Evolutionary conservation across 2,329 filamentous ascomycete genomes (phyloP), one percentile per base, ranked within the genome.

Genomic region (Diaporthe citri): DNA sequence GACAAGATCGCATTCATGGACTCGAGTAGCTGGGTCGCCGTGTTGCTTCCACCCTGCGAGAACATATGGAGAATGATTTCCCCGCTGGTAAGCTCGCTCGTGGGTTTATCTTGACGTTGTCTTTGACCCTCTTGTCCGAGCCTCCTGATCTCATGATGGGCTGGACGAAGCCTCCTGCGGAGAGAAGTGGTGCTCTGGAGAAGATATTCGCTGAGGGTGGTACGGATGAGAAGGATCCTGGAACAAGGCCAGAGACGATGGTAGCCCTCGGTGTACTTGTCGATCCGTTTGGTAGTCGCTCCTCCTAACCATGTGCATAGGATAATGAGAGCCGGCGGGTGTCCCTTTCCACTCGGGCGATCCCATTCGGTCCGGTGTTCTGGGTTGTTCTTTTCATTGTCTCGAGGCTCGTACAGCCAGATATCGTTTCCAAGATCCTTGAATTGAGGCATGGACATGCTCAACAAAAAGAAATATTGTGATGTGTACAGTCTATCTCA

Each of bases 261-360:
- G 59, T 76, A 76, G 17, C 72, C 72, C 34, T 52, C 31, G 13
- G 74, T 76, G 22, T 76, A 76, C 12, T 46, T 71, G 28, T 76
- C 64, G 57, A 76, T 76, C 2, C 74, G 66, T 66, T 71, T 76
- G 17, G 28, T 55, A 10, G 72, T 76, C 34, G 74, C 74, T 4
- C 74, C 74, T 56, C 74, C 74, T 4, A 76, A 41, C 74, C 74
- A 76, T 4, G 74, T 76, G 39, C 74, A 76, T 6, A 76, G 34
- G 22, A 76, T 62, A 52, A 76, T 74, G 41, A 76, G 72, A 51
- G 72, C 48, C n/a, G 74, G 74, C 28, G 48, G 34, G 25, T 43
- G 13, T 17, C 9, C 59, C 34, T 31, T 25, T n/a, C 36, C 15
- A 17, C 17, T 15, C 13, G 15, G 4, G 31, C 13, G 31, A 41